Evolutionary conservation across 208 protist genomes (phyloP), one percentile per base, ranked within the genome.

Genomic region (Leishmania martiniquensis): DNA sequence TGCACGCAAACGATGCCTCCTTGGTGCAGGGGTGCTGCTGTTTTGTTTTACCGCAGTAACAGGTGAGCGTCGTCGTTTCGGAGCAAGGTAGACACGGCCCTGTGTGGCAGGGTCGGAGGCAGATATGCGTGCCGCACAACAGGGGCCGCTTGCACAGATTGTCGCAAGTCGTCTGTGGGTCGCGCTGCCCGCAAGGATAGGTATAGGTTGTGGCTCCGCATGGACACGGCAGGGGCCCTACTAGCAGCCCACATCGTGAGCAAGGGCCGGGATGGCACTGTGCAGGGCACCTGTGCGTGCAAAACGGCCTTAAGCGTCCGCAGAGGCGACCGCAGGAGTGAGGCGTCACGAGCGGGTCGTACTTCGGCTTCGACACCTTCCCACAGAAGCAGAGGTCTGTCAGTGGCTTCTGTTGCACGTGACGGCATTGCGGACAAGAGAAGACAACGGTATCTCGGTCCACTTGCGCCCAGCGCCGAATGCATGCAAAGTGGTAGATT

Each of bases 211-310:
- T 91, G 32, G 85, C 59, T 0, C 92, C 91, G 84, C 93, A 95
- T 2, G 83, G 85, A 66, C 93, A 96, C 15, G 74, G 63, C 63
- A 78, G 66, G 20, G 85, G 85, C 4, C 85, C 89, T 2, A 88
- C 71, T 49, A 92, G 42, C 29, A 85, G 80, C 15, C 81, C 65
- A 78, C 92, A 96, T 15, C 59, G 72, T 5, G 84, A 71, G 74
- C 92, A 96, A 7, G 90, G 90, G 15, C 92, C 92, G 4, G 92
- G 92, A 75, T 96, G 92, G 75, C 92, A 96, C 62, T 85, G 92
- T 25, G 84, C 47, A 2, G 86, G 57, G 71, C 92, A 96, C 29
- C 70, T 68, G 76, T 96, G 92, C 3, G 76, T 32, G 72, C 92
- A 94, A 69, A 76, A 86, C 13, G 72, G 78, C 4, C 89, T 76